Base-by-base conservation (phyloP, 768 basidiomycete genomes). In the Myochromella boudieri region DNA sequence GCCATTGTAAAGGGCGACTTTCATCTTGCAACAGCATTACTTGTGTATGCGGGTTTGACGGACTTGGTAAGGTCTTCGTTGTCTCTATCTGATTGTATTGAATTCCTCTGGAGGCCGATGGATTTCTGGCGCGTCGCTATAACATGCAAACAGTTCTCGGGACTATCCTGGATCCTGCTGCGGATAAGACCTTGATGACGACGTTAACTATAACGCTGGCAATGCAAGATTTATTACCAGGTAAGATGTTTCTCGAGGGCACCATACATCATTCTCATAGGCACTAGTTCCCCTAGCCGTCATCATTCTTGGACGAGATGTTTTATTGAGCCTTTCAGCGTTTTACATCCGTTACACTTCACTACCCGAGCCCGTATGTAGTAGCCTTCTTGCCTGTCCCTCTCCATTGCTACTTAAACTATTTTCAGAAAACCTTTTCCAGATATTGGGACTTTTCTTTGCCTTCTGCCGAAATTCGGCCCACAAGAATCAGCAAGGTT, bases 371-470 rank as follows among this genome's bases (percentile, higher is more conserved):
- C 95, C 95, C 4, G 95, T 94, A 67, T 41, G 90, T 68, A n/a
- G n/a, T n/a, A n/a, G n/a, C n/a, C n/a, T n/a, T n/a, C n/a, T n/a
- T n/a, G n/a, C n/a, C n/a, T n/a, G n/a, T n/a, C 34, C 33, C 25
- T 6, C 33, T 27, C 51, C 44, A 37, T 20, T 33, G 18, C 31
- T 11, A 22, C 27, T 33, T 34, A 27, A 18, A 37, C 36, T 9
- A 22, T 17, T 4, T n/a, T 15, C 64, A 95, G 89, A 91, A 91
- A 91, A 97, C 94, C 0, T 87, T 92, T 60, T 63, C 71, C 20
- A 82, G 97, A 26, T 99, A 98, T 67, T 99, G 95, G 91, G 91
- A 97, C 62, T 91, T 97, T 52, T 89, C 90, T 8, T 82, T 97
- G 41, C 93, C 97, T 1, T 95, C 94, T 1, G 95, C 93, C 1